Base-by-base conservation (phyloP, 768 basidiomycete genomes). In the Myochromella boudieri region DNA sequence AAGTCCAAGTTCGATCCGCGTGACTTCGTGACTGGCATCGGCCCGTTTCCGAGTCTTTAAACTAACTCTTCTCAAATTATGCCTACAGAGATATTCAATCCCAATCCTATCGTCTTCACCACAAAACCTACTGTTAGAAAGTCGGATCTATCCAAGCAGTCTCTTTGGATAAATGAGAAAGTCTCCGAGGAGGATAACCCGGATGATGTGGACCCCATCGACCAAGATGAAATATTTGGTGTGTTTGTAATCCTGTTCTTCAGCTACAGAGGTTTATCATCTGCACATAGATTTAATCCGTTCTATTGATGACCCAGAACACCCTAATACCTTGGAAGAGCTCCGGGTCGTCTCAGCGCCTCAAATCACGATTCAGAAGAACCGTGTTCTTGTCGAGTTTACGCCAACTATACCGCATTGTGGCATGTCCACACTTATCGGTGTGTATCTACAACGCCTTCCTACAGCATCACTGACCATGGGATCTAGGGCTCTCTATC, bases 341-440 rank as follows among this genome's bases (percentile, higher is more conserved):
- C 84, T 99, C 7, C 85, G 90, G 18, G 97, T 99, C 28, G 95
- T 99, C 32, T 95, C 92, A 37, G 81, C 84, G 5, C 84, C 91
- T 8, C 95, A 98, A 59, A 85, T 97, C 48, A 68, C 52, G 36
- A 72, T 68, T 49, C 66, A 58, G 26, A 60, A 68, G n/a, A 87
- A 93, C 52, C 76, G 77, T 42, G 74, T 99, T 42, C 72, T 79
- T 27, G 85, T 99, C 53, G 93, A 95, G 61, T 95, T 98, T 60
- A 98, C 97, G 4, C 95, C 97, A 3, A 98, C 97, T 0, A 91
- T 97, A 12, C 95, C 97, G 8, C 95, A 97, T 60, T 98, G 95
- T 53, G 93, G 93, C 39, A 93, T 94, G 91, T 95, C 93, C 8
- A 97, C 95, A 2, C 71, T 97, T 42, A 98, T 99, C 46, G 95